Conservation (phyloP, 352 stramenopile species). For the Globisporangium nunn region DNA sequence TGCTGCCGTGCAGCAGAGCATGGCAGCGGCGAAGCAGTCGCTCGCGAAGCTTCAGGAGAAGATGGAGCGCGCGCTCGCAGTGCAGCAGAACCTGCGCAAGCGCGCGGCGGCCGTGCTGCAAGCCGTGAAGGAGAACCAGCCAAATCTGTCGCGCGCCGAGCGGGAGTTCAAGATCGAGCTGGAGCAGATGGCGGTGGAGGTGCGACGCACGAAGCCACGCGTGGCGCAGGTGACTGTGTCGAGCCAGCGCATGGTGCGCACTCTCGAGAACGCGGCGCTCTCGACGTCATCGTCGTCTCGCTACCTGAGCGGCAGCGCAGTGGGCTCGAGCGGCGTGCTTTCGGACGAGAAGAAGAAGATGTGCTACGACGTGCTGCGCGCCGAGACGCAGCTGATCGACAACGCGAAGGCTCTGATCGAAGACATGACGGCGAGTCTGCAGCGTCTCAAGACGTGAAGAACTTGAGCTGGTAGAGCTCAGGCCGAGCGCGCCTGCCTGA, state of each 20-base stretch:
- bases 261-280: constrained; percentile 30
- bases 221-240: constrained; percentile 65
- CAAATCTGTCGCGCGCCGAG: constrained; percentile 64
- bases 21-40: constrained; percentile 22
- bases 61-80: constrained; percentile 48
- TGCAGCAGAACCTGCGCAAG: constrained; percentile 70
- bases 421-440: constrained; percentile 50
- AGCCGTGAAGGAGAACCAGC: constrained; percentile 79
- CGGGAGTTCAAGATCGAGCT: constrained; percentile 65
- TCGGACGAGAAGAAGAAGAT: constrained; percentile 78
- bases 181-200: constrained; percentile 48
- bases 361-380: constrained; percentile 72
- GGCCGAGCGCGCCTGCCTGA: too few species aligned
- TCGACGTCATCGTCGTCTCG: constrained; percentile 19
- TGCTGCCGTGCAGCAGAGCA: constrained; percentile 26
- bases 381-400: constrained; percentile 79
- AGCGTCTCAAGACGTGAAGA: constrained; percentile 26
- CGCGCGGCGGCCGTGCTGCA: constrained; percentile 71
- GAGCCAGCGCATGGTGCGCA: constrained; percentile 49
- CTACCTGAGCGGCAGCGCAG: constrained; percentile 1
- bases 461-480: not conserved
- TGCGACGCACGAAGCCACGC: constrained; percentile 64
- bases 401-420: constrained; percentile 64
- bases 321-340: constrained; percentile 13
- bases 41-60: constrained; percentile 44